Conservation (phyloP, 225 moss, liverwort and hornwort genomes). For the Antitrichia curtipendula region DNA sequence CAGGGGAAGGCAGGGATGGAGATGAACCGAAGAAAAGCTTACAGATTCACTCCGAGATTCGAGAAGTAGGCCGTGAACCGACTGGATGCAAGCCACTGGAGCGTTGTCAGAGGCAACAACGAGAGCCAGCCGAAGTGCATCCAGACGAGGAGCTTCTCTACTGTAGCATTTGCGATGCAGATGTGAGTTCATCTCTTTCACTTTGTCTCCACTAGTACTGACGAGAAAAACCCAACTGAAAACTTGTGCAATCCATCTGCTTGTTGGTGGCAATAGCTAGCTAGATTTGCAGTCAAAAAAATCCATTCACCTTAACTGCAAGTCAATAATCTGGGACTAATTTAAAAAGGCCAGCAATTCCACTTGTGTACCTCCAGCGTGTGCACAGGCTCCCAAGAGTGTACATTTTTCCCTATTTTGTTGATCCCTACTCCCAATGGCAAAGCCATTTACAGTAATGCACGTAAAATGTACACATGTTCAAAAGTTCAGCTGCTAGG, state of each 20-base stretch:
- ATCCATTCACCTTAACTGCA: not conserved
- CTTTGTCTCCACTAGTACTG: not conserved
- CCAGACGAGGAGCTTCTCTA: slow-evolving; percentile 57
- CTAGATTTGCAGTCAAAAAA: not conserved
- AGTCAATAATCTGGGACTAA: not conserved
- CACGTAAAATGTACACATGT: not conserved
- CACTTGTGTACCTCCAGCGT: not conserved
- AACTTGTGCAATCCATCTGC: not conserved
- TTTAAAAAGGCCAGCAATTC: not conserved
- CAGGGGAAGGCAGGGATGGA: not conserved
- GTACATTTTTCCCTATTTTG: not conserved
- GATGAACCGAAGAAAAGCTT: not conserved
- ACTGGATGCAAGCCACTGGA: slow-evolving; percentile 32
- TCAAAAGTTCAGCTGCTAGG: not conserved
- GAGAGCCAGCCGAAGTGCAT: slow-evolving; percentile 24
- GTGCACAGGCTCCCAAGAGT: not conserved
- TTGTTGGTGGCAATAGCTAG: not conserved
- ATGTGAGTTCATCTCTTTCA: slow-evolving; percentile 23
- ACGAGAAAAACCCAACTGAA: not conserved
- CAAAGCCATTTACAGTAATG: not conserved
- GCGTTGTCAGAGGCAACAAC: slow-evolving; percentile 21
- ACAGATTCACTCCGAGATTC: not conserved
- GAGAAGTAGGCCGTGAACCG: slow-evolving; percentile 12
- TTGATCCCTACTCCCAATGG: too few species aligned
- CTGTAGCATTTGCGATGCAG: slow-evolving; percentile 85